phyloP scores from a whole-genome alignment of 2,329 filamentous ascomycete species.

The Trichoderma koningii region DNA sequence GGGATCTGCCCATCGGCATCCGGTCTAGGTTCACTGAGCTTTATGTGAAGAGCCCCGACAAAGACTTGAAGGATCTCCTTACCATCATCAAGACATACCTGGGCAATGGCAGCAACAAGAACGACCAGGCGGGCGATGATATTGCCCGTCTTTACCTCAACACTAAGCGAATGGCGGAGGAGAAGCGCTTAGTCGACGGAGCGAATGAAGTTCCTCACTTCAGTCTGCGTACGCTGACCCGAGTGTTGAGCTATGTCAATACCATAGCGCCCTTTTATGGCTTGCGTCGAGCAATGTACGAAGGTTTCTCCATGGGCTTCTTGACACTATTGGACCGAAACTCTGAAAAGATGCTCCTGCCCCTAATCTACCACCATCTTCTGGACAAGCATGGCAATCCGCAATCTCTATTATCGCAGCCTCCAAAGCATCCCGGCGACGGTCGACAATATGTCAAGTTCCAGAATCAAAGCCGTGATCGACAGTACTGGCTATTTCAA shows the following conservation, averaged over 20 bases:
- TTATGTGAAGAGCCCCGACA: slow-evolving; percentile 89
- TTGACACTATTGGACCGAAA: slow-evolving; percentile 81
- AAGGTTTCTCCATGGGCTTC: slow-evolving; percentile 98
- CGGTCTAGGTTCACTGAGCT: slow-evolving; percentile 93
- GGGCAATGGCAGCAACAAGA: slow-evolving; percentile 67
- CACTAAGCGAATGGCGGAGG: slow-evolving; percentile 77
- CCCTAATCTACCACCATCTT: slow-evolving; percentile 78
- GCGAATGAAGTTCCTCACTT: slow-evolving; percentile 96
- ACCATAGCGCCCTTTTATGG: slow-evolving; percentile 84
- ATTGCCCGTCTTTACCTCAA: slow-evolving; percentile 86
- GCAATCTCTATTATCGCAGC: slow-evolving; percentile 73
- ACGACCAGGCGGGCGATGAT: slow-evolving; percentile 74
- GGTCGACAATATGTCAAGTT: slow-evolving; percentile 79
- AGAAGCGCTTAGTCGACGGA: slow-evolving; percentile 87
- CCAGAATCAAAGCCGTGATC: slow-evolving; percentile 60
- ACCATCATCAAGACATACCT: slow-evolving; percentile 89
- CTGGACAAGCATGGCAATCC: slow-evolving; percentile 68
- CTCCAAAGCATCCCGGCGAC: slow-evolving; percentile 75
- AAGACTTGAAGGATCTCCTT: slow-evolving; percentile 80
- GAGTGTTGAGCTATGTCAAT: slow-evolving; percentile 83
- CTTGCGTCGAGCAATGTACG: slow-evolving; percentile 80
- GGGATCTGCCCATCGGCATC: slow-evolving; percentile 85
- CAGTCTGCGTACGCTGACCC: slow-evolving; percentile 89
- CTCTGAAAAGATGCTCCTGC: slow-evolving; percentile 77
- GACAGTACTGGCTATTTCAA: slow-evolving; percentile 87